Base-by-base conservation (phyloP, 768 basidiomycete genomes). In the Solioccasus polychromus region DNA sequence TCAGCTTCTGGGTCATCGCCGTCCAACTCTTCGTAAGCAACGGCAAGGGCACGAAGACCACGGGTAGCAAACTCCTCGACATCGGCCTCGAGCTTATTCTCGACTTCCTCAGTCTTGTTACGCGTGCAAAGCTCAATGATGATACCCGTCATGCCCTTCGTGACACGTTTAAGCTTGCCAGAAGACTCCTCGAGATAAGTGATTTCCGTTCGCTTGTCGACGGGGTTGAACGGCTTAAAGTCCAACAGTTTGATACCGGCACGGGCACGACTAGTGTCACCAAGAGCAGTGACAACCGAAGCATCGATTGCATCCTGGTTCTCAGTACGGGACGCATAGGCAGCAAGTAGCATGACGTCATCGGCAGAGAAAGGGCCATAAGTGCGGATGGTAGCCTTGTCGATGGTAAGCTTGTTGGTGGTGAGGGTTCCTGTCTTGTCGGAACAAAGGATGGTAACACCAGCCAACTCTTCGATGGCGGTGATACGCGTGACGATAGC, bases 401-500 rank as follows among this genome's bases (percentile, higher is more conserved):
- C 95, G 60, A 98, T 96, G 58, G 94, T 97, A 57, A 97, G 88
- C 75, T 97, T 98, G 83, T 98, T 97, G 76, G 95, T 98, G 55
- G 95, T 98, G 47, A 96, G 79, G 34, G 93, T 96, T 67, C 93
- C 92, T 20, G 93, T 96, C 82, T 98, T 98, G 78, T 98, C 95
- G 39, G 95, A 97, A 75, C 94, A 97, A 45, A 98, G 78, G 61
- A 98, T 97, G 57, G 95, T 98, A 60, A 98, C 94, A 69, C 94
- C 95, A 31, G 95, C 95, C 57, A 98, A 77, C 68, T 97, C 94
- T 68, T 98, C 95, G 47, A 98, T 98, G 54, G 95, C 95, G 18
- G 95, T 98, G 74, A 98, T 98, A 77, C 94, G 94, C 44, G 95
- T 98, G 69, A 98, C 95, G 56, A 96, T 97, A 54, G 95, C 95